These are phyloP conservation scores for Aspergillus glaucus DNA, from an alignment of 2,329 filamentous ascomycete genomes.

Conservation along the genomic window DNA sequence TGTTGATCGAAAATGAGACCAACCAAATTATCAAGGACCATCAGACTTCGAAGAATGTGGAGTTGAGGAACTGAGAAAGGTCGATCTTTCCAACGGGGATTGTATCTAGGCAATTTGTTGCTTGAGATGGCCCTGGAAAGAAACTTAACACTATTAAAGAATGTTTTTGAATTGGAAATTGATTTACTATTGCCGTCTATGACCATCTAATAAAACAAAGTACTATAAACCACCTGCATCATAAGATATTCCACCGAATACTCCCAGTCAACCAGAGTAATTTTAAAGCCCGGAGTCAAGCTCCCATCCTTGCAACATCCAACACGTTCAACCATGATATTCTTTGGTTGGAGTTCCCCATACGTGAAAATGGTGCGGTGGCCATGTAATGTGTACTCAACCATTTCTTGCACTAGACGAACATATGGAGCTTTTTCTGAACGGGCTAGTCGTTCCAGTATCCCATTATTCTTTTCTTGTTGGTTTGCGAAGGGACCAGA, in stretches of 20 bases:
- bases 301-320: conserved; percentile 1
- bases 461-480: conserved; percentile 9
- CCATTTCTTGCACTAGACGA: conserved; percentile 7
- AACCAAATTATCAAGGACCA: no score
- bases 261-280: conserved; percentile 11
- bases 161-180: no score
- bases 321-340: conserved; percentile 10
- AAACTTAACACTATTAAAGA: no score
- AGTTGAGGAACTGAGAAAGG: no score
- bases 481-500: conserved; percentile 12
- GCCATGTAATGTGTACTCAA: conserved; percentile 11
- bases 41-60: no score
- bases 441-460: conserved; percentile 4
- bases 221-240: conserved; percentile 4
- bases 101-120: no score
- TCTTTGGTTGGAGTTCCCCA: conserved; percentile 12
- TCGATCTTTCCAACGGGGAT: no score
- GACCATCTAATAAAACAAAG: conserved; percentile 2
- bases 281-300: background rate
- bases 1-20: no score
- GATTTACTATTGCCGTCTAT: no score
- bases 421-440: conserved; percentile 11
- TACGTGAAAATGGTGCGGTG: conserved; percentile 11
- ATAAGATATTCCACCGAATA: conserved; percentile 11
- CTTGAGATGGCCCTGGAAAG: no score